Percentiles rank a stretch among this genome's conserved stretches.
Conservation (phyloP, 371 early-diverging fungal genomes). For the Umbelopsis sp. region DNA sequence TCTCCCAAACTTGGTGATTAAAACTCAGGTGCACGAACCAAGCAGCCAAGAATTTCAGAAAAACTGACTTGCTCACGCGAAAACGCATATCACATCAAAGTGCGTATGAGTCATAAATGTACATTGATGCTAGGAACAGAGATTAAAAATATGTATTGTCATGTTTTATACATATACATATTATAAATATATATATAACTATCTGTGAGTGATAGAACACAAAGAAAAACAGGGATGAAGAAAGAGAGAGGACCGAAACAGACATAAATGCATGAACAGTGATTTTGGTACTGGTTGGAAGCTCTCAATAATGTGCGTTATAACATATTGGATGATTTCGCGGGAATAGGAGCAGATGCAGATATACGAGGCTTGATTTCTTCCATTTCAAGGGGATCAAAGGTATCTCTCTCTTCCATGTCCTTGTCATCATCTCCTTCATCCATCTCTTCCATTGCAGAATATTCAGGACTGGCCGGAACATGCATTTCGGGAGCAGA, state of each 20-base stretch:
- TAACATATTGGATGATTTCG: constrained; percentile 19
- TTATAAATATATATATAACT: constrained; percentile 22
- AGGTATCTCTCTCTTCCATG: background rate
- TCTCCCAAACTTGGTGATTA: constrained; percentile 21
- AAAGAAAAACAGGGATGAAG: too few relatives aligned
- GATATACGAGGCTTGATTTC: constrained; percentile 12
- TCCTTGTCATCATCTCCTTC: constrained; percentile 3
- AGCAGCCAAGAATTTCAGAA: background rate
- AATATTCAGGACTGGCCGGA: constrained; percentile 1
- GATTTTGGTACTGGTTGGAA: background rate
- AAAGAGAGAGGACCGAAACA: constrained; percentile 15
- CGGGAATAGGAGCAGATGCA: constrained; percentile 15
- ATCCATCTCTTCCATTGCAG: constrained; percentile 15
- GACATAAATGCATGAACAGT: background rate
- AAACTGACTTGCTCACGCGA: background rate
- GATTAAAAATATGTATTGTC: constrained; percentile 18
- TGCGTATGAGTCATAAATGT: too few relatives aligned
- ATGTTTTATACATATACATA: constrained; percentile 26
- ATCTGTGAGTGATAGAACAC: background rate
- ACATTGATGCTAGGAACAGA: background rate
- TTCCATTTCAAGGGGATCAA: constrained; percentile 5
- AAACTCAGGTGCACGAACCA: constrained; percentile 16
- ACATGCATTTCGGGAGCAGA: constrained; percentile 6
- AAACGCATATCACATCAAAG: background rate
- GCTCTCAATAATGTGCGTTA: background rate